Percentiles rank a stretch among this genome's conserved stretches.
Evolutionary conservation across 345 rosid species (phyloP).

Genomic region (Citrus medica): DNA sequence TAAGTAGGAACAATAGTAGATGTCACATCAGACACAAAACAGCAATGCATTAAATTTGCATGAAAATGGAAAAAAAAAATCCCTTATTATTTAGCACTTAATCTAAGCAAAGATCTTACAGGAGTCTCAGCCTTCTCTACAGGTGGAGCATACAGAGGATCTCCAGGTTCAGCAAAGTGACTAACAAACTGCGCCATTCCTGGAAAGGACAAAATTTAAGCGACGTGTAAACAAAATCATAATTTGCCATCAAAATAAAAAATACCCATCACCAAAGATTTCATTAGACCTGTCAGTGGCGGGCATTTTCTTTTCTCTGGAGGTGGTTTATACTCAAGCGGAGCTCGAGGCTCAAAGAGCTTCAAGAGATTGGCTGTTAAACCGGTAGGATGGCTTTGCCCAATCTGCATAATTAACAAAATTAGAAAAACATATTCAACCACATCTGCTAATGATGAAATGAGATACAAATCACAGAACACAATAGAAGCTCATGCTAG

Average conservation of each 20-base stretch:
- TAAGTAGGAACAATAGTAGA: neutral
- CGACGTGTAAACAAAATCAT: neutral
- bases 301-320: slow-evolving; percentile 93
- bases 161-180: slow-evolving; percentile 83
- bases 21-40: neutral
- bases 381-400: slow-evolving; percentile 96
- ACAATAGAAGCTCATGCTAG: neutral
- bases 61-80: neutral
- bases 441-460: neutral
- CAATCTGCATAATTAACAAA: slow-evolving; percentile 62
- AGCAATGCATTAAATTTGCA: neutral
- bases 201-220: slow-evolving; percentile 17
- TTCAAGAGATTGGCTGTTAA: slow-evolving; percentile 81
- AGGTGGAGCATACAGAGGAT: slow-evolving; percentile 89
- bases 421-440: neutral
- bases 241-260: neutral
- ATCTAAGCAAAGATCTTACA: slow-evolving; percentile 38
- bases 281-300: slow-evolving; percentile 51
- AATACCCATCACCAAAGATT: neutral
- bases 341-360: slow-evolving; percentile 91
- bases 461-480: neutral
- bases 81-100: neutral
- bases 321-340: slow-evolving; percentile 79
- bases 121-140: slow-evolving; percentile 74
- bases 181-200: slow-evolving; percentile 91